These are phyloP conservation scores for Mucor irregularis DNA, from an alignment of 371 early-diverging fungal genomes.

Conservation along the genomic window DNA sequence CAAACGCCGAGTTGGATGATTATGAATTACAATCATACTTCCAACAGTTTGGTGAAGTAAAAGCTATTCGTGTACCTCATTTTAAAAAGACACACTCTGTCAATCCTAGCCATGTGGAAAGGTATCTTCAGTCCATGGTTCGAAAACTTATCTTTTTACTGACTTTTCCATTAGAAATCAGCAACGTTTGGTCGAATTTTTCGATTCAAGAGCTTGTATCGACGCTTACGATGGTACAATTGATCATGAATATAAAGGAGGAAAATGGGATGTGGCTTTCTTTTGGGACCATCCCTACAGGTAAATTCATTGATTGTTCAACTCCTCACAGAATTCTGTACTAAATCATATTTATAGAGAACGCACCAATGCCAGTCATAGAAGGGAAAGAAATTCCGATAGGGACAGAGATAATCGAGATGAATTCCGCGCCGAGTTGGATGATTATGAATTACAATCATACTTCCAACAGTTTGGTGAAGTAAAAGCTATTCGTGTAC, in stretches of 20 bases:
- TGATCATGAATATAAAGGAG: constrained; percentile 40
- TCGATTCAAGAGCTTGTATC: constrained; percentile 52
- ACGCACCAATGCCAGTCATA: constrained; percentile 9
- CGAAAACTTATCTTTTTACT: neutral
- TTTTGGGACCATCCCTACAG: constrained; percentile 52
- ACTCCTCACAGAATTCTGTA: too few relatives aligned
- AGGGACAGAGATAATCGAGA: constrained; percentile 8
- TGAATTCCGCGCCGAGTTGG: constrained; percentile 17
- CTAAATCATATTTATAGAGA: constrained; percentile 33
- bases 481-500: constrained; percentile 48
- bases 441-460: constrained; percentile 40
- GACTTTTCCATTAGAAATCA: constrained; percentile 21
- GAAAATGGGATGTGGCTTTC: constrained; percentile 48
- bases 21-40: constrained; percentile 42
- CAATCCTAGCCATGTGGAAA: constrained; percentile 10
- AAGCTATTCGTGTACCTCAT: constrained; percentile 44
- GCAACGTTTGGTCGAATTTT: constrained; percentile 59
- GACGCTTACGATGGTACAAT: constrained; percentile 40
- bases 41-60: constrained; percentile 50
- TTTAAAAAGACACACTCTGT: constrained; percentile 27
- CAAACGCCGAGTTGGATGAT: constrained; percentile 37
- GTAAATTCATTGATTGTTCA: too few relatives aligned
- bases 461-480: constrained; percentile 51
- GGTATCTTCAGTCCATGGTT: constrained; percentile 5
- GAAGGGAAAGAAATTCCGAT: constrained; percentile 12